Evolutionary conservation across 176 grass and related monocot species (phyloP).

Genomic region (Oropetium thomaeum): DNA sequence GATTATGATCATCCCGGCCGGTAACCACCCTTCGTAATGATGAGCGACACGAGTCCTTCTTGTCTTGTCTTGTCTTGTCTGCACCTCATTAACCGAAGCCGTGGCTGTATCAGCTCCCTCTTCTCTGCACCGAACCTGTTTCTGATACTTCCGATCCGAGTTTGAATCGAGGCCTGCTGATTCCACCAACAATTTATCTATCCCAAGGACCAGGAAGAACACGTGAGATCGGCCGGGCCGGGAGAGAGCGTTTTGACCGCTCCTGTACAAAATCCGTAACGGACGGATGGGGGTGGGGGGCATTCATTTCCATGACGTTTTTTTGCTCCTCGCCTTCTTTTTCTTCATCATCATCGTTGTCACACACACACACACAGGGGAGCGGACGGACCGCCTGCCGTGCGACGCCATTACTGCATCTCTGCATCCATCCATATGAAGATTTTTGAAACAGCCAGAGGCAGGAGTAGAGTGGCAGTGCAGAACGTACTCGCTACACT

Average conservation of each 20-base stretch:
- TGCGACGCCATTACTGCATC: neutral
- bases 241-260: neutral
- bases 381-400: too few species aligned
- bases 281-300: neutral
- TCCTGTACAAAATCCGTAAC: neutral
- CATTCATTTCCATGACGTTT: neutral
- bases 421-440: neutral
- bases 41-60: too few species aligned
- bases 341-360: too few species aligned
- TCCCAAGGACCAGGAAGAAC: neutral
- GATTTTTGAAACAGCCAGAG: neutral
- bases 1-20: neutral
- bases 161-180: neutral
- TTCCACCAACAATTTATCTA: too few species aligned
- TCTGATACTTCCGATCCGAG: neutral
- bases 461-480: too few species aligned
- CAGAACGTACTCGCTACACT: too few species aligned
- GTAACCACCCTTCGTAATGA: conserved; percentile 1
- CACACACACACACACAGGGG: too few species aligned
- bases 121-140: neutral
- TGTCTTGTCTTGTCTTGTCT: neutral
- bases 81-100: neutral
- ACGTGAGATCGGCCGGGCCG: neutral
- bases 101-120: neutral
- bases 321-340: neutral